Evolutionary conservation across 495 filamentous ascomycete genomes (phyloP).

Genomic region (Paragyromitra xinjiangensis): DNA sequence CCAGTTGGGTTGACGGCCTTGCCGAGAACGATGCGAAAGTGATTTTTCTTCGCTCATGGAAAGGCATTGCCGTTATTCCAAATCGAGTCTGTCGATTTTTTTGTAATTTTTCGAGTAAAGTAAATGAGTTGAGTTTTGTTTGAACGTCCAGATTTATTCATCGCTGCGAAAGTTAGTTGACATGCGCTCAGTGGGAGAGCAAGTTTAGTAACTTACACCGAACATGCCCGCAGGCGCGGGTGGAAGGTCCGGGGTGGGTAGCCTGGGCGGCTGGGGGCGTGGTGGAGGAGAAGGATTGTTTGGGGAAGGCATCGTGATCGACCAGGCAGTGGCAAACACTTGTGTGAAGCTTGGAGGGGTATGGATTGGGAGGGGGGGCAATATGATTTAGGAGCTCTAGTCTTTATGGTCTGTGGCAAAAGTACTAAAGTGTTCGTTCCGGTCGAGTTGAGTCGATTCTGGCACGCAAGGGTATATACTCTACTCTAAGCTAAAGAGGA

Average conservation of each 20-base stretch:
- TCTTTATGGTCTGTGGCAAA: constrained; percentile 27
- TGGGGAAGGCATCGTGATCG: constrained; percentile 41
- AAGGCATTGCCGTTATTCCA: constrained; percentile 34
- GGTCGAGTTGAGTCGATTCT: constrained; percentile 4
- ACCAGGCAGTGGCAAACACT: constrained; percentile 36
- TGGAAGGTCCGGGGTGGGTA: constrained; percentile 46
- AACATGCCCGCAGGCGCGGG: constrained; percentile 43
- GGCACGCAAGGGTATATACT: constrained; percentile 26
- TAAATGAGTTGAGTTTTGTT: constrained; percentile 31
- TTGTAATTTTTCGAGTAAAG: constrained; percentile 41
- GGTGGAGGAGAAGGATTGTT: constrained; percentile 37
- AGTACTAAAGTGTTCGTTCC: constrained; percentile 23
- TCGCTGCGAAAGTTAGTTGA: constrained; percentile 22
- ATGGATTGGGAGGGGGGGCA: not conserved
- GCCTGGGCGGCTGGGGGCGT: constrained; percentile 32
- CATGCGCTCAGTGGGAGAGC: not conserved
- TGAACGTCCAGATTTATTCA: constrained; percentile 12
- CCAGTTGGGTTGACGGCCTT: constrained; percentile 17
- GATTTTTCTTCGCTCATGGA: constrained; percentile 11
- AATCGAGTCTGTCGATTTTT: constrained; percentile 40
- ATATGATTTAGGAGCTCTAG: constrained; percentile 8
- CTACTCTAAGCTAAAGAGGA: constrained; percentile 24
- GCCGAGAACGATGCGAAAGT: constrained; percentile 31
- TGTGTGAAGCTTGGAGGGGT: not conserved
- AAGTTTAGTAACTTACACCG: constrained; percentile 28